phyloP scores from a whole-genome alignment of 192 early-diverging fungal species.

The Rhizophlyctis rosea region DNA sequence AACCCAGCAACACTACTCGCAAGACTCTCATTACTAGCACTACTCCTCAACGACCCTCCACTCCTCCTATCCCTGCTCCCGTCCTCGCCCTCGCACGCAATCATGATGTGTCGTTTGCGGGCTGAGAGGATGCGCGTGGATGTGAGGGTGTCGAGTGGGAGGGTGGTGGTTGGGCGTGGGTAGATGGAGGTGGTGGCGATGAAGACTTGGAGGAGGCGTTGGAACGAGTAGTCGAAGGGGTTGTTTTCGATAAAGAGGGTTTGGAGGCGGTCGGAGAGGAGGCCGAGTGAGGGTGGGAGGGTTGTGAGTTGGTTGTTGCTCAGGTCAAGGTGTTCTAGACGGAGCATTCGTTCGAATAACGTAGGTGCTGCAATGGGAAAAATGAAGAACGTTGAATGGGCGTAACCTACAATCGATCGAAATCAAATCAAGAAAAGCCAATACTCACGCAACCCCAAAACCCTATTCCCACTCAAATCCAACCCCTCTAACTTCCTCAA shows the following conservation, averaged over 20 bases:
- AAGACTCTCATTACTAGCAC: not conserved
- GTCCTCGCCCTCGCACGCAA: slow-evolving; percentile 5
- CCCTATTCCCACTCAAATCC: slow-evolving; percentile 34
- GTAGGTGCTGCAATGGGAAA: slow-evolving; percentile 6
- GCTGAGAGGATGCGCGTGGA: slow-evolving; percentile 4
- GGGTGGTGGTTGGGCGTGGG: slow-evolving; percentile 2
- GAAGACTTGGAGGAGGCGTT: not conserved
- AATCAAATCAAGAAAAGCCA: not conserved
- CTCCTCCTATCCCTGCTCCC: not conserved
- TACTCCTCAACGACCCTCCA: not conserved
- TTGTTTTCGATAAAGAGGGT: slow-evolving; percentile 23
- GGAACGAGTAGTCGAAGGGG: slow-evolving; percentile 11
- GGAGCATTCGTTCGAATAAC: slow-evolving; percentile 18
- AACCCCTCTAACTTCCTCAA: slow-evolving; percentile 34
- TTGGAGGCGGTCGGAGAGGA: slow-evolving; percentile 26
- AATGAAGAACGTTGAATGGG: not conserved
- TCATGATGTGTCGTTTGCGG: slow-evolving; percentile 21
- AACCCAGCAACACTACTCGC: not conserved
- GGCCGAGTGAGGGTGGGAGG: slow-evolving; percentile 46
- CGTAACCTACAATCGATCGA: slow-evolving; percentile 5
- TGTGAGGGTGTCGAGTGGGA: slow-evolving; percentile 17
- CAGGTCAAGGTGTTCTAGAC: slow-evolving; percentile 32
- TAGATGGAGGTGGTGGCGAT: not conserved
- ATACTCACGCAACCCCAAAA: slow-evolving; percentile 31
- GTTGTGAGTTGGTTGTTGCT: slow-evolving; percentile 28